Conservation (phyloP, 176 grass and related monocot species). For the Lolium multiflorum region DNA sequence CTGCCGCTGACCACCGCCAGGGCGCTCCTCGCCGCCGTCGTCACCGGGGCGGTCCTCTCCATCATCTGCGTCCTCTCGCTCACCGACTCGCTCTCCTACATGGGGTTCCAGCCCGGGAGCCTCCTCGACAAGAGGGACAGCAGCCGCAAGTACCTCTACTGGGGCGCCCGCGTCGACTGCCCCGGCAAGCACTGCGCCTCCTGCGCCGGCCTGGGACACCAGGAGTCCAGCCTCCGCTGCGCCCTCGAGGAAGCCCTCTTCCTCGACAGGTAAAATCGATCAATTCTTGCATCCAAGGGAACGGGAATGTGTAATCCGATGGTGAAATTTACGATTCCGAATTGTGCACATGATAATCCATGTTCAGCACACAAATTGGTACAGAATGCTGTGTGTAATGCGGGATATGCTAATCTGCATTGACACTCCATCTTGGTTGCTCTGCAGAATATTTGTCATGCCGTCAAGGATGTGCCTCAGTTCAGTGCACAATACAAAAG, state of each 20-base stretch:
- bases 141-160: conserved; percentile 71
- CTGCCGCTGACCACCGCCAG: conserved; percentile 36
- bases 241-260: conserved; percentile 96
- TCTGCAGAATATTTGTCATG: conserved; percentile 87
- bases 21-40: conserved; percentile 33
- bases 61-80: conserved; percentile 44
- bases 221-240: conserved; percentile 94
- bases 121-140: conserved; percentile 53
- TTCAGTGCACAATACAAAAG: conserved; percentile 81
- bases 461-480: conserved; percentile 89
- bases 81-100: conserved; percentile 37
- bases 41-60: conserved; percentile 32
- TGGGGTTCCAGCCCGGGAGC: conserved; percentile 23
- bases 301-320: background rate
- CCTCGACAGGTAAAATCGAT: conserved; percentile 62
- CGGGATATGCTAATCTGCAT: conserved; percentile 32
- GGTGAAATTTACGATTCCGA: background rate
- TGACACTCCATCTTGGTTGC: conserved; percentile 23
- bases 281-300: conserved; percentile 1
- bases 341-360: background rate
- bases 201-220: conserved; percentile 88
- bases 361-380: background rate
- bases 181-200: conserved; percentile 84
- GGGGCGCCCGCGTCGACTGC: conserved; percentile 82
- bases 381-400: background rate